Conservation (phyloP, 2,329 filamentous ascomycete species). For the Nothophoma quercina region DNA sequence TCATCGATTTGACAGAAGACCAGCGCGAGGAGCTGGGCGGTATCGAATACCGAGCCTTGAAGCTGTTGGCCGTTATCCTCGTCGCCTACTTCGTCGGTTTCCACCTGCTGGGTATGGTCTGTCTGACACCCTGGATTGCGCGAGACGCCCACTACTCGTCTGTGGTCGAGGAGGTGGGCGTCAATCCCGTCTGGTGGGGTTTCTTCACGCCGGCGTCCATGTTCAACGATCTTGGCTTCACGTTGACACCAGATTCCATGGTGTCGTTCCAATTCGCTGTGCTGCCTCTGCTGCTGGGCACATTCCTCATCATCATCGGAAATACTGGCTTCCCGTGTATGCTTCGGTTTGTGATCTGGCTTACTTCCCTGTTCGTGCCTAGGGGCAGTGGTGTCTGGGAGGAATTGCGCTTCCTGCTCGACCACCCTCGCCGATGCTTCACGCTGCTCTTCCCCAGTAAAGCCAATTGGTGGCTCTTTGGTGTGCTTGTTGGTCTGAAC, state of each 20-base stretch:
- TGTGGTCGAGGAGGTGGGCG: conserved; percentile 67
- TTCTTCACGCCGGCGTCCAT: conserved; percentile 87
- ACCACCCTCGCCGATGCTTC: conserved; percentile 95
- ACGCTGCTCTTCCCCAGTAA: conserved; percentile 89
- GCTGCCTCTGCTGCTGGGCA: conserved; percentile 77
- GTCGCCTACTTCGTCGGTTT: conserved; percentile 83
- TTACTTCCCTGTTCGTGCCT: conserved; percentile 71
- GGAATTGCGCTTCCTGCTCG: conserved; percentile 86
- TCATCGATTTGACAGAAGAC: conserved; percentile 85
- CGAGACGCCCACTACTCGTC: conserved; percentile 64
- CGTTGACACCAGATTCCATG: conserved; percentile 94
- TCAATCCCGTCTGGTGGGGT: conserved; percentile 84
- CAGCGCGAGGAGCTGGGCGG: conserved; percentile 95
- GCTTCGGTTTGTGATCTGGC: conserved; percentile 92
- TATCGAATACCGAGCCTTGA: conserved; percentile 93
- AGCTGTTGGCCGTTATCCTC: conserved; percentile 81
- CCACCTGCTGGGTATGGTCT: conserved; percentile 76
- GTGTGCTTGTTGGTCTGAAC: conserved; percentile 82
- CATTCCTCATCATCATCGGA: conserved; percentile 89
- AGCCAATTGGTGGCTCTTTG: conserved; percentile 96
- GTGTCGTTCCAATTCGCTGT: conserved; percentile 80
- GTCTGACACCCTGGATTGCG: conserved; percentile 82
- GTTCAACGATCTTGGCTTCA: conserved; percentile 95
- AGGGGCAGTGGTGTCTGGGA: conserved; percentile 79
- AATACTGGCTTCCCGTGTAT: conserved; percentile 97